Evolutionary conservation across 2,329 filamentous ascomycete species (phyloP).

Genomic region (Monosporascus sp.): DNA sequence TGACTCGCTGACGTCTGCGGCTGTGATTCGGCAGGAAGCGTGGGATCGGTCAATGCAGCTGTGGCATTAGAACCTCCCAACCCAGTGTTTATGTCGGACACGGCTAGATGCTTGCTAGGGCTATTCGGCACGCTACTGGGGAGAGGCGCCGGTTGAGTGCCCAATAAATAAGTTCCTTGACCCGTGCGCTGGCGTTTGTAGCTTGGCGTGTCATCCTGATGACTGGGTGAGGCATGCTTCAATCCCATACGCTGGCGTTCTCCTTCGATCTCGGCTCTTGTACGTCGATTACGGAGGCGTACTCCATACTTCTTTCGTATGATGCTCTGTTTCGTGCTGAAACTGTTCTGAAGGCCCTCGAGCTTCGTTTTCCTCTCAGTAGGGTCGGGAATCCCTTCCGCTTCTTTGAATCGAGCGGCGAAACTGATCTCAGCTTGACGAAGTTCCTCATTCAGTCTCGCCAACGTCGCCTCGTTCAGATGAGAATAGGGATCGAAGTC

Average conservation of each 20-base stretch:
- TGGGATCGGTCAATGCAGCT: constrained; percentile 18
- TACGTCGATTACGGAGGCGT: constrained; percentile 43
- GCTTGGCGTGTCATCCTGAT: constrained; percentile 11
- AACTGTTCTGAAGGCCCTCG: constrained; percentile 43
- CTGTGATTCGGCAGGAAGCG: constrained; percentile 3
- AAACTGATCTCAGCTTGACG: constrained; percentile 32
- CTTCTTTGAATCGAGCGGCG: constrained; percentile 36
- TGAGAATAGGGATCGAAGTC: constrained; percentile 39
- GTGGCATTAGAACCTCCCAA: constrained; percentile 22
- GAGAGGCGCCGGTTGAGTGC: neutral
- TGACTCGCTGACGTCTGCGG: neutral
- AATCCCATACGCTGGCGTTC: constrained; percentile 36
- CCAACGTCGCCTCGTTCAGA: constrained; percentile 28
- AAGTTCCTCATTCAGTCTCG: constrained; percentile 32
- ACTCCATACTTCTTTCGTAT: constrained; percentile 55
- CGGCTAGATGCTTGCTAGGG: constrained; percentile 16
- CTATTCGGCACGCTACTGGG: constrained; percentile 1
- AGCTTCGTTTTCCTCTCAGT: constrained; percentile 26
- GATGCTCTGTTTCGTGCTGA: constrained; percentile 50
- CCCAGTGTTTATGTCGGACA: constrained; percentile 21
- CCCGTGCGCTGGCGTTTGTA: constrained; percentile 23
- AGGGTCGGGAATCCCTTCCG: constrained; percentile 31
- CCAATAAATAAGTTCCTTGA: constrained; percentile 1
- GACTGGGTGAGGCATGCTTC: constrained; percentile 13
- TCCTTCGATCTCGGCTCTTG: constrained; percentile 39